These are phyloP conservation scores for Vicia faba DNA, from an alignment of 306 rosid genomes.

Conservation along the genomic window DNA sequence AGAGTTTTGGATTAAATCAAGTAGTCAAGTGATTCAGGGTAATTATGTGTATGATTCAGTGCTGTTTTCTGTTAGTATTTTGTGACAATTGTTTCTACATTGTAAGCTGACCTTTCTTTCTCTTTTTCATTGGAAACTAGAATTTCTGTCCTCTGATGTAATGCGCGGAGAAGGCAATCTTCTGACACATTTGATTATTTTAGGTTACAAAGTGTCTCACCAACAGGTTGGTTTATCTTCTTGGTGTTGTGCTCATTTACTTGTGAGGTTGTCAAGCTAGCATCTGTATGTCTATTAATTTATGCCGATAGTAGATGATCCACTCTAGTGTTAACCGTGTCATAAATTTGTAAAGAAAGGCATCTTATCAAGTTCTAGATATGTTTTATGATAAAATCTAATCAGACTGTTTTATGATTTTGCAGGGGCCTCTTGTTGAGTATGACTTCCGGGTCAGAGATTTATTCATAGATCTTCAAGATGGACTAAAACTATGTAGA, in stretches of 20 bases:
- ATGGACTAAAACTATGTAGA: conserved; percentile 82
- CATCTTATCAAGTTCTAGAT: conserved; percentile 19
- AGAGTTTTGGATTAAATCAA: conserved; percentile 69
- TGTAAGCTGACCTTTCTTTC: conserved; percentile 47
- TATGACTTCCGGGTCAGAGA: conserved; percentile 74
- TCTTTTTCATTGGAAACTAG: conserved; percentile 58
- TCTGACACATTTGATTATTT: conserved; percentile 63
- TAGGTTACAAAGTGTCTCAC: conserved; percentile 81
- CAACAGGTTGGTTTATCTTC: conserved; percentile 63
- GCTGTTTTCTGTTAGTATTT: conserved; percentile 26
- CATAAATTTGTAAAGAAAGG: conserved; percentile 7
- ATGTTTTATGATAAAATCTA: neutral
- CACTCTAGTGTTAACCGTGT: neutral
- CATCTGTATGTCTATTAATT: neutral
- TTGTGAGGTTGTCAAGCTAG: neutral
- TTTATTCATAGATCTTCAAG: conserved; percentile 82
- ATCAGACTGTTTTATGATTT: conserved; percentile 35
- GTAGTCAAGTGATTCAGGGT: conserved; percentile 79
- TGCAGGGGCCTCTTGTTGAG: conserved; percentile 75
- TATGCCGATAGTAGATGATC: neutral
- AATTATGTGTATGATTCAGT: conserved; percentile 27
- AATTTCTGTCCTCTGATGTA: conserved; percentile 77
- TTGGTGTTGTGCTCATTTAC: conserved; percentile 33
- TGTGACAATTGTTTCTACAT: conserved; percentile 22
- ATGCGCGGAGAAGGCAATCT: conserved; percentile 97